A percentile compares a stretch with the other conserved stretches of the same genome.
phyloP scores from a whole-genome alignment of 306 rosid species.

The Senna siamea region DNA sequence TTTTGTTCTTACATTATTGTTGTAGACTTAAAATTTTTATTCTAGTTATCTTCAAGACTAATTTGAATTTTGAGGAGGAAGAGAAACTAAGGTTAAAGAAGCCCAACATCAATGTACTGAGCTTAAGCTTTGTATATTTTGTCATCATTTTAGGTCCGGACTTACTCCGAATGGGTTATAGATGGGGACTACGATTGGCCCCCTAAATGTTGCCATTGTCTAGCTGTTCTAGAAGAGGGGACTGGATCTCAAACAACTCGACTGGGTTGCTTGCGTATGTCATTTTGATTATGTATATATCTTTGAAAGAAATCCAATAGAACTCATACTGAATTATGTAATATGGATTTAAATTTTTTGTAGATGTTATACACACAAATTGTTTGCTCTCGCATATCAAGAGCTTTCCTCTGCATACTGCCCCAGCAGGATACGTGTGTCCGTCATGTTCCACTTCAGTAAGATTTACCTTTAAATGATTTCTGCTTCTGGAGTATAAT shows the following conservation, averaged over 20 bases:
- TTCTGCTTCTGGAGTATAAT: constrained; percentile 13
- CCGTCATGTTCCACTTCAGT: constrained; percentile 88
- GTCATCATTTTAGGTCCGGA: constrained; percentile 64
- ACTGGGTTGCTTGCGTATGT: constrained; percentile 98
- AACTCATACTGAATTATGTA: constrained; percentile 24
- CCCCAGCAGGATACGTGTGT: constrained; percentile 97
- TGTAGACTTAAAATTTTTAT: background rate
- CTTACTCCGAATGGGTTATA: constrained; percentile 97
- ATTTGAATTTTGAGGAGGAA: constrained; percentile 15
- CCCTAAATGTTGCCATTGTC: constrained; percentile 86
- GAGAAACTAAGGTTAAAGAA: background rate
- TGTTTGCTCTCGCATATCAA: constrained; percentile 91
- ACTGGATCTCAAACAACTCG: constrained; percentile 76
- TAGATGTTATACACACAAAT: constrained; percentile 89
- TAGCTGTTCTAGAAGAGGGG: constrained; percentile 71
- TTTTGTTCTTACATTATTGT: constrained; percentile 10
- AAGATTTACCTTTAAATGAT: constrained; percentile 48
- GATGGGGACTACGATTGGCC: constrained; percentile 99
- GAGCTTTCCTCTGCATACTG: constrained; percentile 93
- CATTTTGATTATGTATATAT: constrained; percentile 36
- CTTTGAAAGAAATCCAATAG: constrained; percentile 22
- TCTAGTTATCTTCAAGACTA: constrained; percentile 18
- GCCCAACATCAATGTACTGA: constrained; percentile 9
- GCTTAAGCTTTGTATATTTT: constrained; percentile 27
- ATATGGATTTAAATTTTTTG: constrained; percentile 39